Evolutionary conservation across 352 stramenopile species (phyloP).

Genomic region (Phytophthora sansomeana): DNA sequence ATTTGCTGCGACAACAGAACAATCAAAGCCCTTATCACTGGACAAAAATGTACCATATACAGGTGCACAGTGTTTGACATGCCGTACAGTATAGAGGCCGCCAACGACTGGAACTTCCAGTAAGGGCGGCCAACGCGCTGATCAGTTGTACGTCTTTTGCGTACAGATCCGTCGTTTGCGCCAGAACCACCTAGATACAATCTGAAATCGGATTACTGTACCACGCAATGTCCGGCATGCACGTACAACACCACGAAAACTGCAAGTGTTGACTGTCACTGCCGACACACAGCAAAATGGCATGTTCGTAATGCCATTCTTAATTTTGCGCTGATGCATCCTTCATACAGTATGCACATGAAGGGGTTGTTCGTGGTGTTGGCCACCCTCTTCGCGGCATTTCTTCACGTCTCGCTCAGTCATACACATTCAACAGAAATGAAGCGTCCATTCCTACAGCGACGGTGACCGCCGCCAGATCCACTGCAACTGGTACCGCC

Average conservation of each 20-base stretch:
- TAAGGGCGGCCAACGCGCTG: no score
- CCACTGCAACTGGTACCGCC: constrained; percentile 18
- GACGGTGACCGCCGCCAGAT: constrained; percentile 18
- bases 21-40: constrained; percentile 4
- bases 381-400: constrained; percentile 11
- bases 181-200: no score
- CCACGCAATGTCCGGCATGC: no score
- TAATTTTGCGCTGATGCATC: no score
- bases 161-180: no score
- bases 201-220: no score
- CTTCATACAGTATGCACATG: constrained; percentile 18
- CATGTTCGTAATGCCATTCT: constrained; percentile 31
- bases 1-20: constrained; percentile 31
- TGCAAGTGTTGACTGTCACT: no score
- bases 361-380: constrained; percentile 27
- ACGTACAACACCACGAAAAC: no score
- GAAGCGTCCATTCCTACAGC: constrained; percentile 18
- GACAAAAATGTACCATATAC: no score
- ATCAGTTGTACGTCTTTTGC: constrained; percentile 13
- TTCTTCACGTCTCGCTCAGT: constrained; percentile 24
- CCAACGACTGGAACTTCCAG: constrained; percentile 10
- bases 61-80: no score
- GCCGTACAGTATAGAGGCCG: not conserved
- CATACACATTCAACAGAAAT: constrained; percentile 33
- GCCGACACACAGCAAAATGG: no score